phyloP scores from a whole-genome alignment of 2,329 filamentous ascomycete genomes.

The Aspergillus sp. region DNA sequence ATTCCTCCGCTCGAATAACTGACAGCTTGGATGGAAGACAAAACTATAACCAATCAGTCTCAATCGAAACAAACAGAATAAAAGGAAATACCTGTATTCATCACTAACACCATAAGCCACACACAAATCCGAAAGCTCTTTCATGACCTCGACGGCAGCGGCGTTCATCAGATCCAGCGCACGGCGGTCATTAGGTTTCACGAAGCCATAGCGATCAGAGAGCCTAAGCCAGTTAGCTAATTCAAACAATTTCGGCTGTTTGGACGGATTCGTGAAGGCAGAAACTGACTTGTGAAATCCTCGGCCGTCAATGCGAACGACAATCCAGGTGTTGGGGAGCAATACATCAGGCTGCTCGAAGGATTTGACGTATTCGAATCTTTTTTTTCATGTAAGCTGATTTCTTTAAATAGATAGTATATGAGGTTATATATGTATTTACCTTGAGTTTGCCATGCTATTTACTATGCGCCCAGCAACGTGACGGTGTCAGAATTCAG shows the following conservation, averaged over 20 bases:
- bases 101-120: constrained; percentile 92
- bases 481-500: no score
- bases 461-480: neutral
- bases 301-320: constrained; percentile 86
- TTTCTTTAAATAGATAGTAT: neutral
- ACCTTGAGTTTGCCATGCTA: constrained; percentile 14
- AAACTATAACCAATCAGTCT: constrained; percentile 51
- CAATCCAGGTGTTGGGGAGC: constrained; percentile 89
- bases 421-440: neutral
- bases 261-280: neutral
- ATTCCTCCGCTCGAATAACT: constrained; percentile 75
- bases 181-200: constrained; percentile 84
- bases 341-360: constrained; percentile 80
- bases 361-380: constrained; percentile 85
- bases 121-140: constrained; percentile 74
- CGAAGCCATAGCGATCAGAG: constrained; percentile 73
- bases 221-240: constrained; percentile 48
- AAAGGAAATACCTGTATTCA: constrained; percentile 57
- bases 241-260: neutral
- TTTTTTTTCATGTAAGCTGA: constrained; percentile 31
- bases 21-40: constrained; percentile 74
- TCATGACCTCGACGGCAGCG: constrained; percentile 77
- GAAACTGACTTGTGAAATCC: constrained; percentile 79
- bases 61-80: neutral
- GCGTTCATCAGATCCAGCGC: constrained; percentile 92